phyloP scores from a whole-genome alignment of 495 filamentous ascomycete species.

The Podospora tetraspora region DNA sequence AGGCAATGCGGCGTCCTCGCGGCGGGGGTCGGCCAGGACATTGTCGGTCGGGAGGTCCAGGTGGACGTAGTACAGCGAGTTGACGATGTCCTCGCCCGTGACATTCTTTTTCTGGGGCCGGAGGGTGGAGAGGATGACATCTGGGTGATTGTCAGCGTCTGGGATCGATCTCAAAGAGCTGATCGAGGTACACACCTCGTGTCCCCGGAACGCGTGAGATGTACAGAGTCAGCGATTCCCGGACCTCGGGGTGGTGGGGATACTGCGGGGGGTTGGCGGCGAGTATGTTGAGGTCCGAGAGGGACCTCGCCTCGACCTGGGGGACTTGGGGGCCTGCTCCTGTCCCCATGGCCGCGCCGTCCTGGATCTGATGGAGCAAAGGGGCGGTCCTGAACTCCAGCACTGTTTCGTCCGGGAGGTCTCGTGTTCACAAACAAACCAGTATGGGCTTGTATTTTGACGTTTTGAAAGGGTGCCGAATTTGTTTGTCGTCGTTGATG shows the following conservation, averaged over 20 bases:
- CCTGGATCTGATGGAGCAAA: too few relatives aligned
- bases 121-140: constrained; percentile 88
- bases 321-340: constrained; percentile 14
- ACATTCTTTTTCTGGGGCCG: constrained; percentile 84
- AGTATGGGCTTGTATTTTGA: background rate
- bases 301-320: constrained; percentile 66
- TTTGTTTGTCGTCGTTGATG: background rate
- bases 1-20: constrained; percentile 36
- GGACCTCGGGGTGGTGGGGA: constrained; percentile 61
- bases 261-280: constrained; percentile 84
- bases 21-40: constrained; percentile 44
- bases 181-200: constrained; percentile 61
- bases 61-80: constrained; percentile 87
- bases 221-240: constrained; percentile 72
- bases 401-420: background rate
- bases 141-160: constrained; percentile 38
- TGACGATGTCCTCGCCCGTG: constrained; percentile 78
- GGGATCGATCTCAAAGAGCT: background rate
- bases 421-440: background rate
- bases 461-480: background rate
- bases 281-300: constrained; percentile 71
- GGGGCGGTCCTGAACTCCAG: too few relatives aligned
- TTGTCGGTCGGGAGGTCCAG: constrained; percentile 58
- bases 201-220: constrained; percentile 90
- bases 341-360: background rate